phyloP scores from a whole-genome alignment of 148 eudicot genomes.

The Euryodendron excelsum region DNA sequence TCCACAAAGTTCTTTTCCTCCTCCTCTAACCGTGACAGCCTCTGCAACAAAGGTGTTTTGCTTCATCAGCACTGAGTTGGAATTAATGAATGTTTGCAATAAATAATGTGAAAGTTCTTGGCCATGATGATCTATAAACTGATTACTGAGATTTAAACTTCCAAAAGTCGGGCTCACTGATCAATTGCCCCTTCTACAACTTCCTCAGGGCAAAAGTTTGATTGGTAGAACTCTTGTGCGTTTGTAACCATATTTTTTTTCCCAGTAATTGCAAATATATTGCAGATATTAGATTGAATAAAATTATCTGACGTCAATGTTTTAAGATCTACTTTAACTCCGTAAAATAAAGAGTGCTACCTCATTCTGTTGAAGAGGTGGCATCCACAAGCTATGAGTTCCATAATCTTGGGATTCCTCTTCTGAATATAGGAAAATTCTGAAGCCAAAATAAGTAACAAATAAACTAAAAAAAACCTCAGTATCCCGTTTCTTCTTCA shows the following conservation, averaged over 20 bases:
- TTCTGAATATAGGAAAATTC: neutral
- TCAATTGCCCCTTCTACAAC: slow-evolving; percentile 2
- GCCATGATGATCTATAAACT: neutral
- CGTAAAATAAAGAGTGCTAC: neutral
- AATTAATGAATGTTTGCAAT: neutral
- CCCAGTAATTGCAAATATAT: neutral
- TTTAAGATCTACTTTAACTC: neutral
- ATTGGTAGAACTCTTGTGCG: neutral
- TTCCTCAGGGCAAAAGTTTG: neutral
- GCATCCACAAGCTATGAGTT: neutral
- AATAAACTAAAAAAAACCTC: slow-evolving; percentile 56
- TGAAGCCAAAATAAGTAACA: slow-evolving; percentile 9
- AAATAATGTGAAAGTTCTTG: neutral
- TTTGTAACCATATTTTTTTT: neutral
- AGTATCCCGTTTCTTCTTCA: slow-evolving; percentile 91
- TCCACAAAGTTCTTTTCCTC: slow-evolving; percentile 85
- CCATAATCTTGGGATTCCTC: neutral
- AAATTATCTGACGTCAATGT: neutral
- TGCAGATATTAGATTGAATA: neutral
- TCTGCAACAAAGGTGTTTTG: slow-evolving; percentile 50
- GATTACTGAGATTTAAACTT: neutral
- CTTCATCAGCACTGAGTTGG: slow-evolving; percentile 18
- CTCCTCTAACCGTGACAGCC: slow-evolving; percentile 77
- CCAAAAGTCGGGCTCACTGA: neutral
- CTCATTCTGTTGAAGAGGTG: slow-evolving; percentile 2